Conservation (phyloP, 2,329 filamentous ascomycete species). For the Colletotrichum destructivum region DNA sequence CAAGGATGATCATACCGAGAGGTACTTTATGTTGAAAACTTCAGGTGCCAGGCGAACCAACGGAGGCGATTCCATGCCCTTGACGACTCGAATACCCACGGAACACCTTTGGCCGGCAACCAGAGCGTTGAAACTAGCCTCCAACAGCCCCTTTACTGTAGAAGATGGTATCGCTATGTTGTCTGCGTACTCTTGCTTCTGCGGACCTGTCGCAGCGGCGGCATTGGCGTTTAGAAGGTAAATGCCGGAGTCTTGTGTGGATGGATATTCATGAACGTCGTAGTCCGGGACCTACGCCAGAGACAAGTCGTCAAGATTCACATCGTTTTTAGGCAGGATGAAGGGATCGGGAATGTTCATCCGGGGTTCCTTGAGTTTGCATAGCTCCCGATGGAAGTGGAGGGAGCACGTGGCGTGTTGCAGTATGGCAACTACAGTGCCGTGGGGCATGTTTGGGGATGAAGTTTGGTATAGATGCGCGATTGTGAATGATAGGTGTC, state of each 20-base stretch:
- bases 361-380: not conserved
- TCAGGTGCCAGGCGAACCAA: constrained; percentile 52
- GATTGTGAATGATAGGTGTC: constrained; percentile 51
- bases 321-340: not conserved
- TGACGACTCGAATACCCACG: constrained; percentile 41
- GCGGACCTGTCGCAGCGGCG: too few species aligned
- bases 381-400: constrained; percentile 23
- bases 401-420: constrained; percentile 36
- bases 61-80: constrained; percentile 43
- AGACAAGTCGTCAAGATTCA: not conserved
- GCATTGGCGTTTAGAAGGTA: not conserved
- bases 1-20: constrained; percentile 52
- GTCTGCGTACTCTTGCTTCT: not conserved
- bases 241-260: constrained; percentile 30
- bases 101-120: not conserved
- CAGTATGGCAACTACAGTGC: constrained; percentile 48
- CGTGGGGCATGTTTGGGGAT: constrained; percentile 48
- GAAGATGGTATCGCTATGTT: not conserved
- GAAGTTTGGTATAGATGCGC: constrained; percentile 55
- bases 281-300: constrained; percentile 8
- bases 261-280: not conserved
- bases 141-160: not conserved
- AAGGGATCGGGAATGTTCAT: not conserved
- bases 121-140: constrained; percentile 33
- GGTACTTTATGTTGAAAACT: constrained; percentile 55